Evolutionary conservation across 441 rosid species (phyloP).

Genomic region (Adansonia madagascariensis): DNA sequence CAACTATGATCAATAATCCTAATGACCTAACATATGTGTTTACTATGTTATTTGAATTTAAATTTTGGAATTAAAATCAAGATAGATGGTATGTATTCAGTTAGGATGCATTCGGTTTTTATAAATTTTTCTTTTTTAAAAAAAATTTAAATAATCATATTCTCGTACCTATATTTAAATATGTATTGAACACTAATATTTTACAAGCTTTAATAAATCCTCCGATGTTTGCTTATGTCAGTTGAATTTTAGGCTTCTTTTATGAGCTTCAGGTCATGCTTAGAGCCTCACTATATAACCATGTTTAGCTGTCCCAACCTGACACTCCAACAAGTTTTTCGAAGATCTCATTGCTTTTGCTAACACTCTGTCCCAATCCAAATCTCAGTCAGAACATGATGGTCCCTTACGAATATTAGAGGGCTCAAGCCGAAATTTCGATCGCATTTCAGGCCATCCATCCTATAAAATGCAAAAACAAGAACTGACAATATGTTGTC

Average conservation of each 20-base stretch:
- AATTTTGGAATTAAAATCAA: too few relatives aligned
- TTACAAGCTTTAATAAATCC: not conserved
- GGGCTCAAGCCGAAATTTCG: conserved; percentile 34
- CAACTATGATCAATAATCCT: conserved; percentile 22
- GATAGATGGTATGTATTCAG: too few relatives aligned
- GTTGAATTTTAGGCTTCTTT: not conserved
- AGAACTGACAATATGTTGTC: conserved; percentile 20
- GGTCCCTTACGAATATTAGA: conserved; percentile 35
- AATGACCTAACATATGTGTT: not conserved
- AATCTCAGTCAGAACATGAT: not conserved
- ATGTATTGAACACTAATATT: too few relatives aligned
- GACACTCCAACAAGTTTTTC: not conserved
- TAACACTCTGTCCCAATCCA: not conserved
- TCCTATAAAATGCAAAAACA: conserved; percentile 30
- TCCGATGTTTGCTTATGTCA: not conserved
- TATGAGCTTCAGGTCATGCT: not conserved
- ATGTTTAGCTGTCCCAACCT: not conserved
- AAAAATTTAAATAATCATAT: too few relatives aligned
- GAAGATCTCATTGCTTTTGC: not conserved
- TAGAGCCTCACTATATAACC: too few relatives aligned
- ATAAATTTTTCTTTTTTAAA: too few relatives aligned
- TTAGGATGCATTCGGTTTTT: too few relatives aligned
- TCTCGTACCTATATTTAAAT: too few relatives aligned
- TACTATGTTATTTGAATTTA: too few relatives aligned
- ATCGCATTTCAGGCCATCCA: conserved; percentile 35